These are phyloP conservation scores for Fusarium globosum DNA, from an alignment of 2,329 filamentous ascomycete genomes.

Conservation along the genomic window DNA sequence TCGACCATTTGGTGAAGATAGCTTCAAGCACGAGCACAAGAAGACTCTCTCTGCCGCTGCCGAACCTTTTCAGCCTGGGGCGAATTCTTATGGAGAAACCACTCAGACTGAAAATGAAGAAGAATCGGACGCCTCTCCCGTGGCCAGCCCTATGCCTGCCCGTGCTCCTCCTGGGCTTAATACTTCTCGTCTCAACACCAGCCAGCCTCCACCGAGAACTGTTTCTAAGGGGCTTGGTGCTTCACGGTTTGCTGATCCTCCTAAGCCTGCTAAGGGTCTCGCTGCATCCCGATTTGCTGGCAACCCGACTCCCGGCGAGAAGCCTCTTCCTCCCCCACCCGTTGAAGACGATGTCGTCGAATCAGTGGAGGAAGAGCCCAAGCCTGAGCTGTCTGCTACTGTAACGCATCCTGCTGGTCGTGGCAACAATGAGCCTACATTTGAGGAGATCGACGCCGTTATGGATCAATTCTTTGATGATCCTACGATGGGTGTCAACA, in stretches of 20 bases:
- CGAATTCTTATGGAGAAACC: slow-evolving; percentile 43
- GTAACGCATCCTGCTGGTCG: slow-evolving; percentile 35
- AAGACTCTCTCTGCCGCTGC: slow-evolving; percentile 74
- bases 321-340: slow-evolving; percentile 41
- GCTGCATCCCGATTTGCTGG: slow-evolving; percentile 59
- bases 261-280: slow-evolving; percentile 55
- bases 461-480: slow-evolving; percentile 85
- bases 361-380: slow-evolving; percentile 46
- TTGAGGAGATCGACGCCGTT: slow-evolving; percentile 90
- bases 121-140: slow-evolving; percentile 41
- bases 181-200: slow-evolving; percentile 37
- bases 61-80: slow-evolving; percentile 71
- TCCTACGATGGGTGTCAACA: slow-evolving; percentile 79
- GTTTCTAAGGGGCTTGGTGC: slow-evolving; percentile 53
- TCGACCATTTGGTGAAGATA: slow-evolving; percentile 59
- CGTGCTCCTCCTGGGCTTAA: slow-evolving; percentile 35
- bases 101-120: slow-evolving; percentile 37
- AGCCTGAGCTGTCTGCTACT: slow-evolving; percentile 26
- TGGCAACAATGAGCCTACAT: slow-evolving; percentile 60
- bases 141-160: slow-evolving; percentile 32
- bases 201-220: slow-evolving; percentile 47
- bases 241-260: slow-evolving; percentile 62
- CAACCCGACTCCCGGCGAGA: slow-evolving; percentile 49
- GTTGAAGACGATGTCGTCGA: slow-evolving; percentile 44
- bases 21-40: slow-evolving; percentile 56